Evolutionary conservation across 1,284 basidiomycete species (phyloP).

Genomic region (Ustilago trichophora): DNA sequence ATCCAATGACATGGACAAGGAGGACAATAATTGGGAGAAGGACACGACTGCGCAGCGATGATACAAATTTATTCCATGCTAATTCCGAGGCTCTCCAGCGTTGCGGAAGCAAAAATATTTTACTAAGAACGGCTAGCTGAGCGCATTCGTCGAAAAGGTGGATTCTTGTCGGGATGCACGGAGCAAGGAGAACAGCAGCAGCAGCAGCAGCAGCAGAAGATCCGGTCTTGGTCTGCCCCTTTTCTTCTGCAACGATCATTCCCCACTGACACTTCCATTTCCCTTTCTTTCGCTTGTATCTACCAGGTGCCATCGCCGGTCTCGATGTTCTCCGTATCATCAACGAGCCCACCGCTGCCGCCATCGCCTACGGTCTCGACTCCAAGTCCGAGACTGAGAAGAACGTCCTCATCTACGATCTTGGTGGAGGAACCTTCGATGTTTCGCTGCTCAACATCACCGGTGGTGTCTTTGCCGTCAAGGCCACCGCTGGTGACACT

Average conservation of each 20-base stretch:
- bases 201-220: conserved; percentile 8
- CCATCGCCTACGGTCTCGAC: conserved; percentile 72
- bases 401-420: conserved; percentile 99
- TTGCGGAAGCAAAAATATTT: conserved; percentile 49
- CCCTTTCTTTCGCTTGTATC: too few species aligned
- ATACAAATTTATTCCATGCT: conserved; percentile 65
- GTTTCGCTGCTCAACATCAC: conserved; percentile 75
- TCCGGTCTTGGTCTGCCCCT: too few species aligned
- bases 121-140: conserved; percentile 62
- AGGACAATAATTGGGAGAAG: not conserved
- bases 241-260: too few species aligned
- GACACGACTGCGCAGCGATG: conserved; percentile 58
- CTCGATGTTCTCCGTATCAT: conserved; percentile 77
- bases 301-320: conserved; percentile 74
- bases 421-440: conserved; percentile 88
- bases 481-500: conserved; percentile 73
- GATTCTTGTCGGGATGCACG: not conserved
- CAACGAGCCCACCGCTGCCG: conserved; percentile 72
- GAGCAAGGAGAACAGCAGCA: not conserved
- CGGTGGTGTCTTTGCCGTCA: conserved; percentile 75
- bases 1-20: not conserved
- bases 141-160: conserved; percentile 25
- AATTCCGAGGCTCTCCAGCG: conserved; percentile 61
- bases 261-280: too few species aligned
- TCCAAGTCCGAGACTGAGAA: conserved; percentile 73